Evolutionary conservation across 106 monocot genomes (phyloP), one percentile per base, ranked within the genome.

Genomic region (Amphibolis antarctica): DNA sequence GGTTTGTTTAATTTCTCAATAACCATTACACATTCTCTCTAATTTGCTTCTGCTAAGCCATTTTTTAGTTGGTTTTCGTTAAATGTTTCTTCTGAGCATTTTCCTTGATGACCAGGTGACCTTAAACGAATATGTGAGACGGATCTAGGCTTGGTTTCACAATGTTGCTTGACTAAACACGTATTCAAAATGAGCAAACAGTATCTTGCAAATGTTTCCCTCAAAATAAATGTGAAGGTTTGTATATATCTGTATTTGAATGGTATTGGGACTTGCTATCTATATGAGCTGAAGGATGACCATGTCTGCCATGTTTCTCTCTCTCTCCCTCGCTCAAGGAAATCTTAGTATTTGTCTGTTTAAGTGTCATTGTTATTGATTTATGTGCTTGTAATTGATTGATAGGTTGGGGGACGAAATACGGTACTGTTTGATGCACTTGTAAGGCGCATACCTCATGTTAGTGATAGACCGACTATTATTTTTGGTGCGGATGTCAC

Each of bases 401-500:
- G 19, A 5, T 28, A 94, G 94, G 89, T 96, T 21, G 96, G 96
- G 4, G 96, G 96, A 42, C 80, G 89, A 67, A 98, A 98, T 64
- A 98, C 96, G 44, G 96, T 98, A 20, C 89, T 98, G 19, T 47
- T 80, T 46, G 96, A 98, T 78, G 96, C 96, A 24, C 28, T 98
- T 23, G 63, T 69, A 53, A 67, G 80, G 50, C 66, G 82, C 28
- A 87, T 98, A 65, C 96, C 96, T 23, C 64, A 89, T 30, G 96
- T 98, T 61, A 90, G 76, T 49, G 96, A 98, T 46, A 66, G 68
- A 51, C 89, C 94, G 23, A 96, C 94, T 4, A 96, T 96, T 17
- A 98, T 98, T 61, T 98, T 98, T 77, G 96, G 96, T 53, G 96
- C 96, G 43, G 96, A 98, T 87, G 96, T 90, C 4, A 98, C 96